Conservation (phyloP, 2,329 filamentous ascomycete species). For the Phoma sp. region DNA sequence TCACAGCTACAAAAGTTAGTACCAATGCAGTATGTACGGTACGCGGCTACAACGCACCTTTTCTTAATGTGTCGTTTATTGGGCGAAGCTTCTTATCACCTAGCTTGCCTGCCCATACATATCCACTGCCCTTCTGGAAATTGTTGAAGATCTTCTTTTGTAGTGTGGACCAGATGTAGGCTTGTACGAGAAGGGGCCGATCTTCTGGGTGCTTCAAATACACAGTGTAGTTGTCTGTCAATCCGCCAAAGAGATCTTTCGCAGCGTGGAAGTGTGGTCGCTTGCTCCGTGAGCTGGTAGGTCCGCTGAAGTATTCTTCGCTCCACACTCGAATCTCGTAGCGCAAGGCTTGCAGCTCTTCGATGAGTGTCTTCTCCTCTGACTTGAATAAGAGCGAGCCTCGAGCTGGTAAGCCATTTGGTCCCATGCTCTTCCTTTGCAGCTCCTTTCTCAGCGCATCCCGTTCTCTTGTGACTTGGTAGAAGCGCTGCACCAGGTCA, state of each 20-base stretch:
- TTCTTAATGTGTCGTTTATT: conserved; percentile 47
- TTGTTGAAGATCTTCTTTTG: conserved; percentile 49
- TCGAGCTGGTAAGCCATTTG: conserved; percentile 36
- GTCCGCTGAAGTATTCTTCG: conserved; percentile 46
- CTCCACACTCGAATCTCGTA: conserved; percentile 46
- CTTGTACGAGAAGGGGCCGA: conserved; percentile 46
- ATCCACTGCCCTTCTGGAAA: conserved; percentile 45
- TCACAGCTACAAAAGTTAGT: conserved; percentile 41
- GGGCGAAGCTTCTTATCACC: conserved; percentile 46
- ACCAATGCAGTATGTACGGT: neutral
- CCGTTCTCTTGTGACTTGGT: conserved; percentile 48
- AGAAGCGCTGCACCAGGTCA: conserved; percentile 48
- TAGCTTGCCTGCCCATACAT: conserved; percentile 49
- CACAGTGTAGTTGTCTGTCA: conserved; percentile 44
- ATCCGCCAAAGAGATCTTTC: conserved; percentile 42
- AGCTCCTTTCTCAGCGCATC: conserved; percentile 48
- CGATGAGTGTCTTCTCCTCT: conserved; percentile 47
- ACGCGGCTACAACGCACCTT: conserved; percentile 30
- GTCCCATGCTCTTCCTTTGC: conserved; percentile 43
- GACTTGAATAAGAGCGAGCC: conserved; percentile 42
- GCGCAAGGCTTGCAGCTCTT: conserved; percentile 44
- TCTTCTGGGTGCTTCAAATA: conserved; percentile 45
- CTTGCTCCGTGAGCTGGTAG: conserved; percentile 34
- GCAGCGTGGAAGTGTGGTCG: conserved; percentile 43
- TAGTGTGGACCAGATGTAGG: conserved; percentile 46